Evolutionary conservation across 1,139 yeast genomes (phyloP).

Genomic region (Geotrichum reessii): DNA sequence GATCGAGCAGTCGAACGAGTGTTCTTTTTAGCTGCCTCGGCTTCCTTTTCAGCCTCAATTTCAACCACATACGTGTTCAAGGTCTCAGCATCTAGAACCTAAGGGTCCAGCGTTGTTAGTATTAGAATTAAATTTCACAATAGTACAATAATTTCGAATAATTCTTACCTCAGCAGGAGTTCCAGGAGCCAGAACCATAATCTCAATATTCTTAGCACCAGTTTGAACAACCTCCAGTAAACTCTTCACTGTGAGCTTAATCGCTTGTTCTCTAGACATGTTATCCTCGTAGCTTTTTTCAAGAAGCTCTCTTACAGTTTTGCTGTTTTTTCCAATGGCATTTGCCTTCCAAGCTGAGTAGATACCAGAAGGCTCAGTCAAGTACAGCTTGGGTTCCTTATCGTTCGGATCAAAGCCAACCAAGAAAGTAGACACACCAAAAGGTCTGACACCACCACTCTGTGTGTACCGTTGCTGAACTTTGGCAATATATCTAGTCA

Average conservation of each 20-base stretch:
- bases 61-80: constrained; percentile 71
- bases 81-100: constrained; percentile 59
- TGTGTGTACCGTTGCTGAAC: constrained; percentile 98
- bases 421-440: constrained; percentile 89
- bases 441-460: constrained; percentile 94
- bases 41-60: constrained; percentile 86
- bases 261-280: constrained; percentile 64
- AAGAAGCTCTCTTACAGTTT: constrained; percentile 90
- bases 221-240: constrained; percentile 95
- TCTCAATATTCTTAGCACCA: constrained; percentile 93
- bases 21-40: constrained; percentile 80
- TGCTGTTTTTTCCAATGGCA: constrained; percentile 92
- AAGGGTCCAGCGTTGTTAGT: too few species aligned
- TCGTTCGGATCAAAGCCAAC: constrained; percentile 94
- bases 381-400: constrained; percentile 72
- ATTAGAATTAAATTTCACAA: constrained; percentile 15
- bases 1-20: constrained; percentile 23
- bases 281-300: constrained; percentile 84
- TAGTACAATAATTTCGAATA: background rate
- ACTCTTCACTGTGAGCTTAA: constrained; percentile 77
- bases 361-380: constrained; percentile 96
- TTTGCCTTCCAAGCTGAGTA: constrained; percentile 99
- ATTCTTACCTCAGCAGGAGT: constrained; percentile 36
- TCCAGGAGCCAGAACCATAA: constrained; percentile 76
- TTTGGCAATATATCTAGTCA: constrained; percentile 92